Base-by-base conservation (phyloP, 1,139 yeast species). In the Suhomyces terraborum region DNA sequence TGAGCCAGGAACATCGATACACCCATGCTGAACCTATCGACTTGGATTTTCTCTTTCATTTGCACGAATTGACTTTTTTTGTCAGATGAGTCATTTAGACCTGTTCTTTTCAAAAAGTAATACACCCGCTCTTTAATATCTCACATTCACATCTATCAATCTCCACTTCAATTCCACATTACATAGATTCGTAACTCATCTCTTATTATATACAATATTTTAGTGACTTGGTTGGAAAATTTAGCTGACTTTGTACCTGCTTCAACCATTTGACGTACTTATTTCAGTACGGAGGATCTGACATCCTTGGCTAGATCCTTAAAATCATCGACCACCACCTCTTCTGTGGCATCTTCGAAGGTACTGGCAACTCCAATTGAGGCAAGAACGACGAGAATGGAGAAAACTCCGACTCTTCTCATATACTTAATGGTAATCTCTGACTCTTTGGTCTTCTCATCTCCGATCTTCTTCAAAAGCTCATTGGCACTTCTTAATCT, bases 361-460 rank as follows among this genome's bases (percentile, higher is more conserved):
- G 55, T 49, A 33, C 71, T 64, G 25, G 71, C 67, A 62, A 66
- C 68, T 24, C 61, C 54, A 31, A 72, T 51, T 41, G 69, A 62
- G 26, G 65, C 65, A 8, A 72, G 35, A 1, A 69, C 72, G 6
- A 61, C 56, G 4, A 67, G 46, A 4, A 67, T 53, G 1, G 77
- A 66, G 6, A 58, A 50, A 1, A 58, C 66, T 1, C 78, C 78
- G 1, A 59, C 45, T 34, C 50, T 53, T 36, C 78, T 54, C 20
- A 72, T 50, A 9, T 52, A 45, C 41, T 57, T 62, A 38, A 72
- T 51, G 4, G 69, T 59, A 20, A 50, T 54, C 34, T 60, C 53
- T 4, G 75, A 61, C 36, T 62, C 70, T 22, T 48, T 45, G n/a
- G 71, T 52, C 20, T 56, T 56, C 34, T 69, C 75, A 35, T 65